Percentiles rank a stretch among this genome's conserved stretches.
phyloP scores from a whole-genome alignment of 2,329 filamentous ascomycete species.

The Didymella lethalis region DNA sequence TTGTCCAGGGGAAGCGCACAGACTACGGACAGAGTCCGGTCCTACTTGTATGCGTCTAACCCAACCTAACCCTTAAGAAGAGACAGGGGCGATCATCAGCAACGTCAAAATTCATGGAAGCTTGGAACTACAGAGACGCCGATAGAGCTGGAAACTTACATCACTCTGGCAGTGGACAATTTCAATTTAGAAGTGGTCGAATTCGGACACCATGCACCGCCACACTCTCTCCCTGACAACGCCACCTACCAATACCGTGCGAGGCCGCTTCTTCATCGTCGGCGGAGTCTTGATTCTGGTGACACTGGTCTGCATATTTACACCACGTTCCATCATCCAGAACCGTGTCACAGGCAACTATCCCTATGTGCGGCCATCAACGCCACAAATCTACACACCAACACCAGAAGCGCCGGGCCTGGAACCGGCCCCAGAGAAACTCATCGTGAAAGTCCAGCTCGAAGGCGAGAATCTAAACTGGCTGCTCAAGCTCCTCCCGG shows the following conservation, averaged over 20 bases:
- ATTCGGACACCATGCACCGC: not conserved
- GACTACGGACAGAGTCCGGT: conserved; percentile 16
- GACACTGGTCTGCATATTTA: conserved; percentile 3
- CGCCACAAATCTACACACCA: conserved; percentile 1
- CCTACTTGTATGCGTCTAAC: conserved; percentile 3
- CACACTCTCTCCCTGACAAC: conserved; percentile 3
- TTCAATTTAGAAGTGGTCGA: not conserved
- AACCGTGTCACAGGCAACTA: conserved; percentile 11
- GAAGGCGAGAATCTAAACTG: conserved; percentile 28
- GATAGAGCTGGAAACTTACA: not conserved
- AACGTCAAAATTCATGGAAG: not conserved
- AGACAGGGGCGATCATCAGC: not conserved
- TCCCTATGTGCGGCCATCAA: conserved; percentile 20
- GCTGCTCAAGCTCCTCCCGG: conserved; percentile 19
- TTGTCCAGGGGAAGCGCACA: conserved; percentile 19
- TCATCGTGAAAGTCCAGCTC: conserved; percentile 26
- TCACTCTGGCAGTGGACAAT: not conserved
- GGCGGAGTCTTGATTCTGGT: not conserved
- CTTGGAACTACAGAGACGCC: too few relatives aligned
- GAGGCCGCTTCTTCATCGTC: not conserved
- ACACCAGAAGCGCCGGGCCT: conserved; percentile 4
- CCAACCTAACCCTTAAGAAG: not conserved
- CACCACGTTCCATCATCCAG: not conserved
- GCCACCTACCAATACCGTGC: not conserved
- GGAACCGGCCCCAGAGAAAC: conserved; percentile 5